Conservation (phyloP, 2,329 filamentous ascomycete species). For the Alternaria angustiovoidea region DNA sequence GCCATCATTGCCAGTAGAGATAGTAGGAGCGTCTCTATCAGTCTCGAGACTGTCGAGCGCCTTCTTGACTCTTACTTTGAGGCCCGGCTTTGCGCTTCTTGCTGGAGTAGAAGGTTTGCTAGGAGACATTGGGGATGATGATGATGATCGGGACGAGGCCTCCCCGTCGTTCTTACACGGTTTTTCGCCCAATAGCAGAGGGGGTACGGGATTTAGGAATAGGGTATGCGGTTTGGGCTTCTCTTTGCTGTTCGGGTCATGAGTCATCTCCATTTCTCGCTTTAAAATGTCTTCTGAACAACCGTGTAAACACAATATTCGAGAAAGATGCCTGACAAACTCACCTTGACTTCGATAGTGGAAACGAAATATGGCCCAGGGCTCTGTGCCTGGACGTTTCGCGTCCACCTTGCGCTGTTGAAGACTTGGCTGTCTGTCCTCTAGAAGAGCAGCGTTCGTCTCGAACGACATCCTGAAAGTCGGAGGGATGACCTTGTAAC, state of each 20-base stretch:
- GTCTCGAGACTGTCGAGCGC: neutral
- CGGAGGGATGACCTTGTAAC: conserved; percentile 30
- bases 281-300: conserved; percentile 28
- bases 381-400: conserved; percentile 43
- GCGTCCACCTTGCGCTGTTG: conserved; percentile 21
- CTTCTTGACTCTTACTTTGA: conserved; percentile 20
- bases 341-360: conserved; percentile 49
- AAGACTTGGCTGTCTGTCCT: conserved; percentile 6
- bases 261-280: conserved; percentile 14
- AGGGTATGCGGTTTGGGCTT: conserved; percentile 19
- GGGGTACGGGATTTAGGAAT: conserved; percentile 26
- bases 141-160: conserved; percentile 19
- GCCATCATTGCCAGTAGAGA: neutral
- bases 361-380: conserved; percentile 54
- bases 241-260: conserved; percentile 16
- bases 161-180: conserved; percentile 19
- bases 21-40: neutral
- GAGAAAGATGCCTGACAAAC: neutral
- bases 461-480: conserved; percentile 34
- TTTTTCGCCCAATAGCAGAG: conserved; percentile 14
- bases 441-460: conserved; percentile 20
- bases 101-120: conserved; percentile 15
- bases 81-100: neutral
- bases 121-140: conserved; percentile 19
- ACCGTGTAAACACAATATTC: neutral